Evolutionary conservation across 306 rosid genomes (phyloP), one percentile per base, ranked within the genome.

Genomic region (Glycine soja): DNA sequence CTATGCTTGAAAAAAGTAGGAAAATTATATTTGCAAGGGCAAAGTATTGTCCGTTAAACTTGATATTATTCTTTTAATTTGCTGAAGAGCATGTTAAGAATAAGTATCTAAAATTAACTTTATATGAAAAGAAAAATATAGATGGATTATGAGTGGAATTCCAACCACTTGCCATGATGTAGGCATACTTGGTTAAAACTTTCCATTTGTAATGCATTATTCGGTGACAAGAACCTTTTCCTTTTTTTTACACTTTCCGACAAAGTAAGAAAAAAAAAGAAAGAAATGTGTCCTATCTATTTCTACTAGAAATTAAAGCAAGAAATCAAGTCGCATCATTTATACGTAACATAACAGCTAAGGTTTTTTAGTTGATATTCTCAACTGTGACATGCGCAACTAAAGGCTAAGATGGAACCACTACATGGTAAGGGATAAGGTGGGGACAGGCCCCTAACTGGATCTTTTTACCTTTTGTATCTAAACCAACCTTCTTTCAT

Each of bases 361-460:
- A 54, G 74, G 34, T 74, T 81, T 48, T 50, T 62, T 48, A 24
- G 30, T 24, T 24, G 1, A 42, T 34, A 43, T 66, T 36, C 13
- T 81, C 50, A 63, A 73, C 13, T 32, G 45, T 64, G 77, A 75
- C 62, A n/a, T 38, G 70, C 61, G 78, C 70, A 61, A 51, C 15
- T 46, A 80, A 80, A 75, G 73, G 84, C 59, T 34, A 56, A 36
- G 69, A 71, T 46, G 54, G 58, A 38, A n/a, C 59, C 71, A 75
- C 46, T 65, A 38, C 12, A 75, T 45, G 59, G 61, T 54, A 19
- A 52, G 12, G 69, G 91, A 88, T 86, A 88, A 86, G 91, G 91
- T 85, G 66, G 89, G 78, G 86, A 72, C 85, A 13, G 52, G 24
- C 62, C 73, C 63, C 47, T 40, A 8, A 67, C 59, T 36, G 43